Conservation (phyloP, 2,329 filamentous ascomycete species). For the Alternaria dauci region DNA sequence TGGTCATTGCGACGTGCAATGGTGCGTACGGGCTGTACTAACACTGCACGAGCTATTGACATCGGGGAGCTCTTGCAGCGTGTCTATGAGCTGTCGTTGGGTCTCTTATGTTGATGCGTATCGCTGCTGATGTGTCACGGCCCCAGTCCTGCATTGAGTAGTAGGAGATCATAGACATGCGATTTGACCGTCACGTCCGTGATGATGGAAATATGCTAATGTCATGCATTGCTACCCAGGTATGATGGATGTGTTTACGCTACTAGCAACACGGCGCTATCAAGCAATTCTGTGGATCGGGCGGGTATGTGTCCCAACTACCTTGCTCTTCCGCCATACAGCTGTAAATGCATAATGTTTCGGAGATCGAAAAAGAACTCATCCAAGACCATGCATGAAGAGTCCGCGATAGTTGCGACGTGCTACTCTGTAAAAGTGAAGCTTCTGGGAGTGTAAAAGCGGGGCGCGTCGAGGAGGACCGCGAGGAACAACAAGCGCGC, state of each 20-base stretch:
- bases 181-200: neutral
- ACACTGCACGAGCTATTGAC: neutral
- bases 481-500: constrained; percentile 3
- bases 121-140: neutral
- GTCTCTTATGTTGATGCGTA: neutral
- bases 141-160: neutral
- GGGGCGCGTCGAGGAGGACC: constrained; percentile 1
- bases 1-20: neutral
- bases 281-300: neutral
- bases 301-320: neutral
- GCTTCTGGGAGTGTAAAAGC: neutral
- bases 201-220: neutral
- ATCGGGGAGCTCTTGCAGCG: neutral
- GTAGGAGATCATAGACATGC: neutral
- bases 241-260: neutral
- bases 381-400: neutral
- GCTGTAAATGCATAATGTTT: neutral
- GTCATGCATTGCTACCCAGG: neutral
- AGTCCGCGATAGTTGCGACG: neutral
- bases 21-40: neutral
- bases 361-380: neutral
- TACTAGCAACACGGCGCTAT: neutral
- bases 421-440: neutral
- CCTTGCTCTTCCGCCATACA: neutral
- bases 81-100: neutral